Base-by-base conservation (phyloP, 805 yeast genomes). In the Pichia californica region DNA sequence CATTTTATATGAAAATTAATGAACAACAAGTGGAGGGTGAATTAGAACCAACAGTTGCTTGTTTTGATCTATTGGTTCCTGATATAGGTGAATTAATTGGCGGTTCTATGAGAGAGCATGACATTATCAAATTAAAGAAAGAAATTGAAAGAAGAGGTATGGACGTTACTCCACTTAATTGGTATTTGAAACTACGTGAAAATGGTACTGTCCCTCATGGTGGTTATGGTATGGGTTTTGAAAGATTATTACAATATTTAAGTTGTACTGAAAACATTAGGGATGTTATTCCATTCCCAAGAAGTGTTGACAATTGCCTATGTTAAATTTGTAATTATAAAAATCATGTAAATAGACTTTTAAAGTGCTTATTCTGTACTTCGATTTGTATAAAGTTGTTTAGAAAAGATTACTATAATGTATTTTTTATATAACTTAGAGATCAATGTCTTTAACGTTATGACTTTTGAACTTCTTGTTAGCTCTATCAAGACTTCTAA, bases 151-250 rank as follows among this genome's bases (percentile, higher is more conserved):
- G 56, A 3, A 63, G 83, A 43, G 67, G 66, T 2, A 84, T 88
- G 89, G 73, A 76, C 41, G 37, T 56, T 0, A 73, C 70, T 2
- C 74, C 76, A 16, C 61, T 93, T 61, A 70, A 75, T 26, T 93
- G 99, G 99, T 93, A 89, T 57, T 52, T 82, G 23, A 74, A 81
- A 1, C 68, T 84, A 8, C 70, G 99, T 47, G 68, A 68, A 48
- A 80, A 83, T 52, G 98, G 97, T 0, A 68, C 84, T 3, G 81
- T 81, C 19, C 96, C 97, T 0, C 98, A 91, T 59, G 99, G 99
- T 38, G 99, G 99, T 0, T 93, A 83, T 63, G 99, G 99, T 0
- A 68, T 93, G 70, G 99, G 99, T 0, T 78, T 89, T 52, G 99
- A 93, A 61, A 69, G 99, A 47, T 64, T 93, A 26, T 61, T 93